phyloP scores from a whole-genome alignment of 75 land plant genomes.

The Cupressus sempervirens region DNA sequence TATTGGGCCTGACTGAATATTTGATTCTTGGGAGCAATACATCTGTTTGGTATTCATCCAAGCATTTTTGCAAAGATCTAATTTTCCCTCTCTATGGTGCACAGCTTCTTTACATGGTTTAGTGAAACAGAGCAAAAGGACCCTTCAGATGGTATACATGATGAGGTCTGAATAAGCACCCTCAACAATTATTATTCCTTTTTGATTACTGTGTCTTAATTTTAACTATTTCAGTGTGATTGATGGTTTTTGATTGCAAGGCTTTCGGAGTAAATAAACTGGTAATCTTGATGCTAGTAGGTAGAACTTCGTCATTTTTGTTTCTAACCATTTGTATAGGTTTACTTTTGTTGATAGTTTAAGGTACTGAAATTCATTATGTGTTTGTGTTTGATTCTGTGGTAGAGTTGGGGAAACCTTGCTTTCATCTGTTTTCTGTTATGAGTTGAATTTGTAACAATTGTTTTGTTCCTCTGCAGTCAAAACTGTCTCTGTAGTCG shows the following conservation, averaged over 20 bases:
- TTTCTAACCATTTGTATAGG: background rate
- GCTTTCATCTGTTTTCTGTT: background rate
- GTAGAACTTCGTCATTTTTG: background rate
- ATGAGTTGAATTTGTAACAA: background rate
- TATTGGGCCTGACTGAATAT: background rate
- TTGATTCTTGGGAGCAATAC: background rate
- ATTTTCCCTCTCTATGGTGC: conserved; percentile 9
- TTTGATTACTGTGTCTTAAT: background rate
- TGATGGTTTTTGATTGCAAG: background rate
- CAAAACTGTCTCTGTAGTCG: too few species aligned
- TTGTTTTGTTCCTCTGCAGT: too few species aligned
- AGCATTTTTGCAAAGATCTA: background rate
- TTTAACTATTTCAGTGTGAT: background rate
- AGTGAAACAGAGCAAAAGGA: conserved; percentile 44
- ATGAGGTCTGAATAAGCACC: conserved; percentile 43
- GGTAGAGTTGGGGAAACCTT: too few species aligned
- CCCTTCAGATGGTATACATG: conserved; percentile 42
- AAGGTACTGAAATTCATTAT: too few species aligned
- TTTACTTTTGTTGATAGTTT: background rate
- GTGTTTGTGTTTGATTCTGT: too few species aligned
- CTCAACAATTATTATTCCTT: background rate
- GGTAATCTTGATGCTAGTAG: background rate
- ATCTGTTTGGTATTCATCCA: background rate
- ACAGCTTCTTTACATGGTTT: conserved; percentile 74
- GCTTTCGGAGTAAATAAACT: background rate